Evolutionary conservation across 2,329 filamentous ascomycete genomes (phyloP).

Genomic region (Diaporthe caulivora): DNA sequence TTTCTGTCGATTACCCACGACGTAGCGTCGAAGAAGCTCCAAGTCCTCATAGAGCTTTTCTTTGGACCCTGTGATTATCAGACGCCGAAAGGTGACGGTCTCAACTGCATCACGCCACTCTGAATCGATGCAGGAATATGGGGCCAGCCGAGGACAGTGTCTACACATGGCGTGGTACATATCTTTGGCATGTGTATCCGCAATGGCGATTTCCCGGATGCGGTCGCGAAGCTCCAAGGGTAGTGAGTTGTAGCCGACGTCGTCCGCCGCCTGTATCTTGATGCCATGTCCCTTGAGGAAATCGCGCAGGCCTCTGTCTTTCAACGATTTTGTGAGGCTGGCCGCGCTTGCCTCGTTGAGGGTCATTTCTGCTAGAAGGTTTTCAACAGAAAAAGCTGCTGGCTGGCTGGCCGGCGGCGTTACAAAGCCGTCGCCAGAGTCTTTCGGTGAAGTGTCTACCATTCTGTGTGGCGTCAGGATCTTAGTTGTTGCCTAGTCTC

Average conservation of each 20-base stretch:
- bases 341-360: neutral
- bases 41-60: neutral
- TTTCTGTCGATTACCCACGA: neutral
- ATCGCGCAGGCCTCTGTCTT: neutral
- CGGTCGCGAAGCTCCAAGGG: neutral
- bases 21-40: neutral
- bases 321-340: neutral
- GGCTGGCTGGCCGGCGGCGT: neutral
- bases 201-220: neutral
- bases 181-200: too few relatives aligned
- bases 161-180: rapidly evolving
- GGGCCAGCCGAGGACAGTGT: neutral
- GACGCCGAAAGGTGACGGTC: neutral
- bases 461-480: neutral
- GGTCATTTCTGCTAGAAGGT: neutral
- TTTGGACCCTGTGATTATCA: rapidly evolving
- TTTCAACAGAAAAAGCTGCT: neutral
- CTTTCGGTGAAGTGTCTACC: neutral
- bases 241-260: neutral
- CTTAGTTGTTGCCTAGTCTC: neutral
- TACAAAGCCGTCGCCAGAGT: neutral
- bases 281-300: neutral
- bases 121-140: neutral
- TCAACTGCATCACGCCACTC: neutral
- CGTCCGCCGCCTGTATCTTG: neutral